These are phyloP conservation scores for Alternaria sp. DNA, from an alignment of 2,329 filamentous ascomycete genomes.

Conservation along the genomic window DNA sequence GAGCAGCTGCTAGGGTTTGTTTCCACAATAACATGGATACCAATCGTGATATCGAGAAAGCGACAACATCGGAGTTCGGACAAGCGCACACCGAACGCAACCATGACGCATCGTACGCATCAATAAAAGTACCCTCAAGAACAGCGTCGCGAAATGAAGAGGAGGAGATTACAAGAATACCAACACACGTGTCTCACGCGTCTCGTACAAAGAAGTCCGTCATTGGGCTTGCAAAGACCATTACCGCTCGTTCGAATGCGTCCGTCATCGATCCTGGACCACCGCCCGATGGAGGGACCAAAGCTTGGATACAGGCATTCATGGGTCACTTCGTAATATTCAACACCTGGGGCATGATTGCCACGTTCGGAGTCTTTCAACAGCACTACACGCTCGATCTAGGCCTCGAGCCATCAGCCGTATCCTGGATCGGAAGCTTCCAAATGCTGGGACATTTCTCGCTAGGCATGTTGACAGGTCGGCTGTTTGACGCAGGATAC, in stretches of 20 bases:
- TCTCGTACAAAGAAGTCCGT: conserved; percentile 21
- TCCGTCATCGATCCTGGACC: conserved; percentile 47
- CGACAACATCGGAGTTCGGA: conserved; percentile 2
- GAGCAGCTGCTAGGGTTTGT: too few species aligned
- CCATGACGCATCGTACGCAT: conserved; percentile 11
- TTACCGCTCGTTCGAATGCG: conserved; percentile 46
- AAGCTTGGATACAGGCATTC: conserved; percentile 50
- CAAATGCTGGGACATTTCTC: conserved; percentile 63
- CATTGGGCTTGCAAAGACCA: conserved; percentile 32
- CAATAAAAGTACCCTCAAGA: conserved; percentile 12
- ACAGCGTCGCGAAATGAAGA: conserved; percentile 10
- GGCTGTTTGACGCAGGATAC: conserved; percentile 62
- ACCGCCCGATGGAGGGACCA: conserved; percentile 49
- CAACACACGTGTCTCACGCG: conserved; percentile 16
- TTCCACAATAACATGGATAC: conserved; percentile 5
- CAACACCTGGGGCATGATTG: conserved; percentile 51
- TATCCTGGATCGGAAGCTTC: conserved; percentile 63
- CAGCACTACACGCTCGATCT: conserved; percentile 45
- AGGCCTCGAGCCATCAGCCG: conserved; percentile 51
- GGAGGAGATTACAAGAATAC: conserved; percentile 15
- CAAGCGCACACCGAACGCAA: conserved; percentile 3
- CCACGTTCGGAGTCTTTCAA: conserved; percentile 51
- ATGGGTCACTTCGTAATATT: conserved; percentile 51
- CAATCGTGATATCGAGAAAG: conserved; percentile 30
- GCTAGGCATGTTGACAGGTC: conserved; percentile 61